Evolutionary conservation across 2,329 filamentous ascomycete genomes (phyloP).

Genomic region (Colletotrichum horii): DNA sequence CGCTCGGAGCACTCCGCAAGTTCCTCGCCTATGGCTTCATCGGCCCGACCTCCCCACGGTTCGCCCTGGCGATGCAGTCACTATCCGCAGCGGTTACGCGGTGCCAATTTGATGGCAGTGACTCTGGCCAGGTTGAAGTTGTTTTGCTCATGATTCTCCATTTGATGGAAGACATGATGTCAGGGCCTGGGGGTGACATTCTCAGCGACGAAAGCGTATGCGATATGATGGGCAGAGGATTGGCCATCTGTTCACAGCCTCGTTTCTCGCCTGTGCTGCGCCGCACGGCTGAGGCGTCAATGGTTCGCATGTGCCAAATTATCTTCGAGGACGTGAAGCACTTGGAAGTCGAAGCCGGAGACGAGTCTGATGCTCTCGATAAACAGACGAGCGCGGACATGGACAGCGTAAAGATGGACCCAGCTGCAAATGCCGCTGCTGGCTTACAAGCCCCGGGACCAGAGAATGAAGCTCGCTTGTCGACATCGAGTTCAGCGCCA

Average conservation of each 20-base stretch:
- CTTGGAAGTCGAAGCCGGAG: slow-evolving; percentile 76
- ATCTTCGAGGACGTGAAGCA: slow-evolving; percentile 94
- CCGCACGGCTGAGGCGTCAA: slow-evolving; percentile 91
- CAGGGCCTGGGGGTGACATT: slow-evolving; percentile 87
- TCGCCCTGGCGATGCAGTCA: slow-evolving; percentile 91
- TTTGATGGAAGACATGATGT: slow-evolving; percentile 98
- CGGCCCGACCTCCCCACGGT: slow-evolving; percentile 80
- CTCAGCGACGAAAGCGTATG: slow-evolving; percentile 98
- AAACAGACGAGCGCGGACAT: slow-evolving; percentile 71
- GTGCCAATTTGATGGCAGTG: slow-evolving; percentile 95
- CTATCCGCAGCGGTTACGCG: slow-evolving; percentile 95
- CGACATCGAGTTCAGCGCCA: slow-evolving; percentile 7
- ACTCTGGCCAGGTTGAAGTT: slow-evolving; percentile 93
- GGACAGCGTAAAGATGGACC: slow-evolving; percentile 81
- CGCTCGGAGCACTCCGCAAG: slow-evolving; percentile 91
- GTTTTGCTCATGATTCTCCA: slow-evolving; percentile 93
- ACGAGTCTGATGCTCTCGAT: slow-evolving; percentile 70
- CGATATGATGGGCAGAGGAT: slow-evolving; percentile 98
- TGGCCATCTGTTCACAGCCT: slow-evolving; percentile 96
- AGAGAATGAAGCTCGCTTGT: slow-evolving; percentile 3
- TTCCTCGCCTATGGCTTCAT: slow-evolving; percentile 97
- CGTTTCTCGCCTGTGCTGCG: slow-evolving; percentile 89
- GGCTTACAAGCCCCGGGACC: background rate
- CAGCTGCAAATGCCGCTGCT: background rate
- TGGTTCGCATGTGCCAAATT: slow-evolving; percentile 99